Base-by-base conservation (phyloP, 352 stramenopile genomes). In the Globisporangium carolinianum region DNA sequence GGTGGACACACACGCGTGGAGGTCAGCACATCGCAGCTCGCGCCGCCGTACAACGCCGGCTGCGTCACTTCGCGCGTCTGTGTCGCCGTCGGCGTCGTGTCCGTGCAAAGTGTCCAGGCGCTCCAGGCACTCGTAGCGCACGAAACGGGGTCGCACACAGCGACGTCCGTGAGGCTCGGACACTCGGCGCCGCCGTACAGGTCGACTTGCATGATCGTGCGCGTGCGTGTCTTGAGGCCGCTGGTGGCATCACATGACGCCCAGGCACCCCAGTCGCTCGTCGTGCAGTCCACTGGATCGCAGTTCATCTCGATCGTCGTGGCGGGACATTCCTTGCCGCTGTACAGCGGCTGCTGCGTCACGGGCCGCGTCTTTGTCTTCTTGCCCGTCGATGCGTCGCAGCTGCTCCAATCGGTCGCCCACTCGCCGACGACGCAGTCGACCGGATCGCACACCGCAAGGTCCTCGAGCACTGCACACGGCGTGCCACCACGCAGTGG, bases 171-270 rank as follows among this genome's bases (percentile, higher is more conserved):
- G n/a, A 90, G 71, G 3, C 53, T 15, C 1, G 71, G 75, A 36
- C 79, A 90, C 48, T 61, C 60, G 7, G 60, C 63, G 11, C 79
- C 79, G 7, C 79, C 79, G 47, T 87, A 87, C 49, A 82, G 55
- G 55, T 82, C 75, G 1, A 54, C 3, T 43, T 74, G 74, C 8
- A 70, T 58, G 42, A 90, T 69, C 3, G 6, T 51, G 5, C 77
- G 70, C 0, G 60, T 66, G 6, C 73, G 69, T 0, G 69, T 67
- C 55, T 87, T 86, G 32, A 69, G 71, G 0, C 63, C 59, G 3
- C 46, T 64, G 24, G 43, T 47, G 0, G 61, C 9, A 18, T 81
- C 61, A 52, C 74, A 84, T 0, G 36, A 24, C 2, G 53, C 49
- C 67, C 65, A 84, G 0, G 39, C 15, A 0, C 57, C 51, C 73